A percentile compares a stretch with the other conserved stretches of the same genome.
These are phyloP conservation scores for Chiua sp. DNA, from an alignment of 1,284 basidiomycete species.

Conservation along the genomic window DNA sequence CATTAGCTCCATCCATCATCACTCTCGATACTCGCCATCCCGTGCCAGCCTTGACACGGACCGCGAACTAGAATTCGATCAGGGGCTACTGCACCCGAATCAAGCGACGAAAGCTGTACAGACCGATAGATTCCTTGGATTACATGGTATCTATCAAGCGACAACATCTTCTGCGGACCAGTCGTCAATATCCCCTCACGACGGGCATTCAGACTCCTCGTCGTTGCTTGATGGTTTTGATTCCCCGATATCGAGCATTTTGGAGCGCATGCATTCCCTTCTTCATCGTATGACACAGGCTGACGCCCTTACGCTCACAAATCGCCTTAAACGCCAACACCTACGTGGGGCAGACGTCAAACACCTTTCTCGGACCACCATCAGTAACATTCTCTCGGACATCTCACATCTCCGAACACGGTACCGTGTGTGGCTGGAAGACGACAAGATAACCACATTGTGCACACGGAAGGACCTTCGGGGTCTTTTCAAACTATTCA, in stretches of 20 bases:
- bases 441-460: slow-evolving; percentile 64
- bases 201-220: slow-evolving; percentile 70
- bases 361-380: slow-evolving; percentile 86
- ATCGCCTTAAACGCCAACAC: slow-evolving; percentile 91
- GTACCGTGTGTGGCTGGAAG: slow-evolving; percentile 77
- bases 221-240: slow-evolving; percentile 61
- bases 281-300: slow-evolving; percentile 78
- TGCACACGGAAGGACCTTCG: slow-evolving; percentile 88
- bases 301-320: slow-evolving; percentile 88
- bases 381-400: slow-evolving; percentile 80
- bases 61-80: slow-evolving; percentile 45
- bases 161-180: slow-evolving; percentile 48
- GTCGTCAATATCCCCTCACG: slow-evolving; percentile 52
- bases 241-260: slow-evolving; percentile 60
- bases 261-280: slow-evolving; percentile 76
- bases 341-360: slow-evolving; percentile 86
- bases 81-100: slow-evolving; percentile 41
- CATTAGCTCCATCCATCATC: slow-evolving; percentile 46
- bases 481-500: slow-evolving; percentile 83
- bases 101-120: slow-evolving; percentile 71
- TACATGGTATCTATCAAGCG: slow-evolving; percentile 38
- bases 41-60: slow-evolving; percentile 56
- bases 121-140: slow-evolving; percentile 57
- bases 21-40: slow-evolving; percentile 41
- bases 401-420: slow-evolving; percentile 72